phyloP scores from a whole-genome alignment of 176 grass and related monocot genomes.

The Eleusine indica region DNA sequence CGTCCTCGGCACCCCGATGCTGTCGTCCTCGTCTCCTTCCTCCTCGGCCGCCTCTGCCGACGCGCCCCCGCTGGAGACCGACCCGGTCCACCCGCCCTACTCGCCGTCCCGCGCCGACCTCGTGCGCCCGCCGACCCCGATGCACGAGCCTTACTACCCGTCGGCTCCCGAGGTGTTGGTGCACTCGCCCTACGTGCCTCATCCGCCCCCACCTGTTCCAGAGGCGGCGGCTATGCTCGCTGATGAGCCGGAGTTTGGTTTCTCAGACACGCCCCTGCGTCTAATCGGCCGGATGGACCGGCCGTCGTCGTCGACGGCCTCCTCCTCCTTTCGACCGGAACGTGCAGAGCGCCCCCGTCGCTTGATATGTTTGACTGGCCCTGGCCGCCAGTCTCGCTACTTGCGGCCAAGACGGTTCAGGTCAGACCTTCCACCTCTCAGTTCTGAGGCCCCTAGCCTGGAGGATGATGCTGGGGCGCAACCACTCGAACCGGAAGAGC shows the following conservation, averaged over 20 bases:
- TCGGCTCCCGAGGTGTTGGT: slow-evolving; percentile 26
- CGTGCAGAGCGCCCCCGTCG: slow-evolving; percentile 46
- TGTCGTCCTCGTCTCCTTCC: slow-evolving; percentile 46
- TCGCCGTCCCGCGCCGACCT: slow-evolving; percentile 36
- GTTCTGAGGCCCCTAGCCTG: slow-evolving; percentile 42
- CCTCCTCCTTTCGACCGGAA: slow-evolving; percentile 52
- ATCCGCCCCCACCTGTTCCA: neutral
- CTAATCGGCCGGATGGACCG: slow-evolving; percentile 45
- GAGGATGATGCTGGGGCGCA: slow-evolving; percentile 29
- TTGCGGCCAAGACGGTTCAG: slow-evolving; percentile 70
- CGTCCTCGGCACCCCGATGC: slow-evolving; percentile 72
- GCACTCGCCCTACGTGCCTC: slow-evolving; percentile 38
- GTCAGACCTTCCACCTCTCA: slow-evolving; percentile 61
- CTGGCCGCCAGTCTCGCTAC: slow-evolving; percentile 41
- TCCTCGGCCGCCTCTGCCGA: slow-evolving; percentile 62
- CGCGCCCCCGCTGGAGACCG: slow-evolving; percentile 39
- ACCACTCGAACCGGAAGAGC: slow-evolving; percentile 41
- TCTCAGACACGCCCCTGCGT: slow-evolving; percentile 37
- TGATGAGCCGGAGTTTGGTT: slow-evolving; percentile 52
- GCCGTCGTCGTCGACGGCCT: slow-evolving; percentile 60
- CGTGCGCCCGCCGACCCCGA: slow-evolving; percentile 42
- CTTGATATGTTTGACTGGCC: slow-evolving; percentile 41
- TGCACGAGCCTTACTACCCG: slow-evolving; percentile 40
- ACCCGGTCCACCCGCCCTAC: slow-evolving; percentile 42
- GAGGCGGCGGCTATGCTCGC: slow-evolving; percentile 33